Conservation (phyloP, 2,329 filamentous ascomycete species). For the Alternaria gaisen region DNA sequence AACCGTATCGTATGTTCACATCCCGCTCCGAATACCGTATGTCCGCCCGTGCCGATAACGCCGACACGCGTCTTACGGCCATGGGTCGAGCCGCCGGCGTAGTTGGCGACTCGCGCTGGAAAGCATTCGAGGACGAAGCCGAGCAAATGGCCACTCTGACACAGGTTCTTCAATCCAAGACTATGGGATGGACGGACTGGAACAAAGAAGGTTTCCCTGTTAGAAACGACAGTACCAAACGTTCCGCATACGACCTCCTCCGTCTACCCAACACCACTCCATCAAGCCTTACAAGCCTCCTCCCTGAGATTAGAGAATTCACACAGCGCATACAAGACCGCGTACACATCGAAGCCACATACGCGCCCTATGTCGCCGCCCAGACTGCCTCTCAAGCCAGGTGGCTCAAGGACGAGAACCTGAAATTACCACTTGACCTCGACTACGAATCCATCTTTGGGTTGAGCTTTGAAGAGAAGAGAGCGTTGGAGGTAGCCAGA, state of each 20-base stretch:
- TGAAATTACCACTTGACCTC: slow-evolving; percentile 75
- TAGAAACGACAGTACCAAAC: slow-evolving; percentile 70
- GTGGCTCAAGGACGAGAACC: slow-evolving; percentile 78
- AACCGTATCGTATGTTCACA: slow-evolving; percentile 99
- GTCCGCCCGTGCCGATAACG: slow-evolving; percentile 91
- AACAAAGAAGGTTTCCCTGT: slow-evolving; percentile 73
- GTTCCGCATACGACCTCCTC: slow-evolving; percentile 82
- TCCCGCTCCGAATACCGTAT: slow-evolving; percentile 95
- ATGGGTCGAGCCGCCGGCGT: slow-evolving; percentile 80
- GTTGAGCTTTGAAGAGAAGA: slow-evolving; percentile 80
- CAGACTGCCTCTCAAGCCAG: slow-evolving; percentile 72
- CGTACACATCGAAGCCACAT: slow-evolving; percentile 82
- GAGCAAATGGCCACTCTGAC: slow-evolving; percentile 74
- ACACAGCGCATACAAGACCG: slow-evolving; percentile 69
- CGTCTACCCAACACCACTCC: slow-evolving; percentile 66
- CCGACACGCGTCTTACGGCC: slow-evolving; percentile 83
- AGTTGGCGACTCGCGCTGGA: slow-evolving; percentile 82
- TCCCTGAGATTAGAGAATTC: slow-evolving; percentile 67
- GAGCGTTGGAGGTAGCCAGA: slow-evolving; percentile 71
- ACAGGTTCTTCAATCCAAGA: slow-evolving; percentile 65
- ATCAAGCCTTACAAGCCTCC: slow-evolving; percentile 63
- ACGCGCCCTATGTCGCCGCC: slow-evolving; percentile 83
- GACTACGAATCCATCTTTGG: slow-evolving; percentile 79
- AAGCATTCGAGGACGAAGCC: slow-evolving; percentile 70
- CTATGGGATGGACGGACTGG: slow-evolving; percentile 72